phyloP scores from a whole-genome alignment of 1,284 basidiomycete genomes.

The Rhodotorula sp. region DNA sequence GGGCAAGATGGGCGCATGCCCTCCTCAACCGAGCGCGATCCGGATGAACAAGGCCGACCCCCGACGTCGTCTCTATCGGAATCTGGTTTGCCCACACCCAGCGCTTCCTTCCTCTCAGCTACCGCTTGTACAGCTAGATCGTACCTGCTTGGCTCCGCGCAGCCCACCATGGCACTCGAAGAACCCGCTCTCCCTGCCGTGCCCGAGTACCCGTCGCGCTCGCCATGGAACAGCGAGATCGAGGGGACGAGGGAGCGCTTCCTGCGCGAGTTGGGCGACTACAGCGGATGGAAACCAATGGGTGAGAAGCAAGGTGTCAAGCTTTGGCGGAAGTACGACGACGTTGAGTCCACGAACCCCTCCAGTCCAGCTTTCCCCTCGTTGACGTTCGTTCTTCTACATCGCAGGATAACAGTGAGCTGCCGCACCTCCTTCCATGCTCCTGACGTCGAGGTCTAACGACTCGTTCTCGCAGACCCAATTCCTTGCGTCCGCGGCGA shows the following conservation, averaged over 20 bases:
- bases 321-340: constrained; percentile 13
- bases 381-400: not conserved
- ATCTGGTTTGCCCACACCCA: too few relatives aligned
- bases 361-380: not conserved
- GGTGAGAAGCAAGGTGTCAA: constrained; percentile 22
- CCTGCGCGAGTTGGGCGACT: constrained; percentile 10
- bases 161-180: constrained; percentile 1
- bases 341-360: constrained; percentile 3
- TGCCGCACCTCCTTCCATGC: not conserved
- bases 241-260: constrained; percentile 21
- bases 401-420: not conserved
- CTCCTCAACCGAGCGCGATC: too few relatives aligned
- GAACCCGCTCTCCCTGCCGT: constrained; percentile 25
- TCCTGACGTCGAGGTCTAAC: not conserved
- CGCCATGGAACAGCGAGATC: constrained; percentile 13
- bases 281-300: constrained; percentile 7
- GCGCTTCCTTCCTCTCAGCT: too few relatives aligned
- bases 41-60: too few relatives aligned
- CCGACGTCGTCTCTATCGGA: too few relatives aligned
- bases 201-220: constrained; percentile 8
- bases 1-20: too few relatives aligned
- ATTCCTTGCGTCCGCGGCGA: constrained; percentile 26
- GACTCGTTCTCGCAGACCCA: not conserved
- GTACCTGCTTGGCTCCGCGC: too few relatives aligned
- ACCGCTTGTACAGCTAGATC: too few relatives aligned